Evolutionary conservation across 768 basidiomycete species (phyloP).

Genomic region (Collybia mongolica): DNA sequence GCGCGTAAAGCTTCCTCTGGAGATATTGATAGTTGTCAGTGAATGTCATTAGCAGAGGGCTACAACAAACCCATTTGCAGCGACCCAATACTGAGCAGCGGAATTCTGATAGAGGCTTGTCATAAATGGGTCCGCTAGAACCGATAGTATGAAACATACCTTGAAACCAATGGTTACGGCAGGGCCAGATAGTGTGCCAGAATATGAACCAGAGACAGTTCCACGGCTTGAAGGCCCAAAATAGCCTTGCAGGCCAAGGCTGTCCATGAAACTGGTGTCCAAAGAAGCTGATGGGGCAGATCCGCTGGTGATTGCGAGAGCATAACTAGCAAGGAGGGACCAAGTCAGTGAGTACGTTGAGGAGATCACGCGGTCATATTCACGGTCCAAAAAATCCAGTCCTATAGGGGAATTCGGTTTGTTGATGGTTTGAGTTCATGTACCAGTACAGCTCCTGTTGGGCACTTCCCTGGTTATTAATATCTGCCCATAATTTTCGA

Average conservation of each 20-base stretch:
- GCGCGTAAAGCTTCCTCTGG: conserved; percentile 39
- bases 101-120: conserved; percentile 27
- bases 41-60: background rate
- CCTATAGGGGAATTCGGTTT: conserved; percentile 38
- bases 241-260: conserved; percentile 42
- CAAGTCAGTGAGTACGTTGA: too few relatives aligned
- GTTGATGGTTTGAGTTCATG: conserved; percentile 47
- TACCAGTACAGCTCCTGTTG: conserved; percentile 51
- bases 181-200: conserved; percentile 37
- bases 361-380: conserved; percentile 4
- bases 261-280: conserved; percentile 43
- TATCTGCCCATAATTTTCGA: conserved; percentile 27
- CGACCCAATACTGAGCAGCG: conserved; percentile 47
- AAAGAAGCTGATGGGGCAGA: conserved; percentile 37
- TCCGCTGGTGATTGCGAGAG: conserved; percentile 42
- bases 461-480: conserved; percentile 43
- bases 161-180: conserved; percentile 42
- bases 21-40: too few relatives aligned
- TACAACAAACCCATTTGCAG: conserved; percentile 31
- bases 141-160: conserved; percentile 15
- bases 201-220: conserved; percentile 39
- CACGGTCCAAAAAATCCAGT: conserved; percentile 49
- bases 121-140: background rate
- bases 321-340: conserved; percentile 27
- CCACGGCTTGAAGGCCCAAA: conserved; percentile 42